Percentiles rank a stretch among this genome's conserved stretches.
phyloP scores from a whole-genome alignment of 2,329 filamentous ascomycete species.

The Phyllosticta capitalensis region DNA sequence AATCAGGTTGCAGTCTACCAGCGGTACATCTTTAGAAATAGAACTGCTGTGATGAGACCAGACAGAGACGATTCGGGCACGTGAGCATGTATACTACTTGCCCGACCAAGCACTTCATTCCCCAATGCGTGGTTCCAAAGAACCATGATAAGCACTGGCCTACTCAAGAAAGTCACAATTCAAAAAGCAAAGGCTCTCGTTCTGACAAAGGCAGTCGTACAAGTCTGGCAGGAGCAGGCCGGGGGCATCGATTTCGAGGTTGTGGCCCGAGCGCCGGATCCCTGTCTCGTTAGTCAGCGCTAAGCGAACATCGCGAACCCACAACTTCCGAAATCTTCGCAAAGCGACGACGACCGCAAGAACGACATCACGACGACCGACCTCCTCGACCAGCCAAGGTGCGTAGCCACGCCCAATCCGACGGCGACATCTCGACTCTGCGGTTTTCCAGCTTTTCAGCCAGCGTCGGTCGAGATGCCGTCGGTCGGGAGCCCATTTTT shows the following conservation, averaged over 20 bases:
- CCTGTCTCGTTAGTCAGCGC: conserved; percentile 16
- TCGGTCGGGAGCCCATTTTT: background rate
- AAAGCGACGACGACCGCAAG: conserved; percentile 22
- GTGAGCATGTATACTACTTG: too few relatives aligned
- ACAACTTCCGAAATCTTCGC: conserved; percentile 18
- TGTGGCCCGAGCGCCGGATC: background rate
- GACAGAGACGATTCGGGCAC: too few relatives aligned
- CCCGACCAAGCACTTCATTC: too few relatives aligned
- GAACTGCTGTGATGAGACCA: too few relatives aligned
- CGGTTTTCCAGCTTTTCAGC: background rate
- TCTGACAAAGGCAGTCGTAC: too few relatives aligned
- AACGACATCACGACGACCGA: conserved; percentile 17
- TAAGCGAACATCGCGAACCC: conserved; percentile 15
- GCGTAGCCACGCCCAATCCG: conserved; percentile 11
- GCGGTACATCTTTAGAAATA: too few relatives aligned
- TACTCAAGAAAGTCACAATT: too few relatives aligned
- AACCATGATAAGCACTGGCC: too few relatives aligned
- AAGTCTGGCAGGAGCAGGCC: background rate
- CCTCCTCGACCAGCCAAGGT: conserved; percentile 24
- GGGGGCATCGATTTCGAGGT: background rate
- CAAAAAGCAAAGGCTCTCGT: too few relatives aligned
- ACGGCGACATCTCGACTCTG: background rate
- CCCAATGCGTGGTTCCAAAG: too few relatives aligned
- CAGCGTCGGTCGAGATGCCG: background rate
- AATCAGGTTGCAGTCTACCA: too few relatives aligned